A percentile compares a stretch with the other conserved stretches of the same genome.
Conservation (phyloP, 1,139 yeast species). For the Scheffersomyces lignicola region DNA sequence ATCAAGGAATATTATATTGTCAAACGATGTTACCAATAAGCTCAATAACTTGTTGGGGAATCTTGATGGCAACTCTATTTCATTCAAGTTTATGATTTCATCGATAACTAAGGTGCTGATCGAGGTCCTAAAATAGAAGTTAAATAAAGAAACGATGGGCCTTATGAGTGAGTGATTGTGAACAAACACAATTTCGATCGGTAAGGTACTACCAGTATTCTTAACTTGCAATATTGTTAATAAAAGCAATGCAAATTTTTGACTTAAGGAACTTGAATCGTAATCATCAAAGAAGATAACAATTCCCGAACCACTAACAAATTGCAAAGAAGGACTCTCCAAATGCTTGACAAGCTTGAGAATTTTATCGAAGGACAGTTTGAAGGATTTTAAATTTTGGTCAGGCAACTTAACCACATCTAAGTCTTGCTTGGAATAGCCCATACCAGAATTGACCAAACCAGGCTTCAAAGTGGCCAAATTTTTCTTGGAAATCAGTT, state of each 20-base stretch:
- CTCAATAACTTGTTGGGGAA: slow-evolving; percentile 35
- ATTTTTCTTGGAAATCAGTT: background rate
- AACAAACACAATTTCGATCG: slow-evolving; percentile 36
- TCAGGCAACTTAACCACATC: slow-evolving; percentile 15
- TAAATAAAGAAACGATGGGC: slow-evolving; percentile 17
- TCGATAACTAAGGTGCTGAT: slow-evolving; percentile 21
- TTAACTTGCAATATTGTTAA: slow-evolving; percentile 32
- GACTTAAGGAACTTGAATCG: slow-evolving; percentile 25
- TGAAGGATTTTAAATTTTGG: slow-evolving; percentile 22
- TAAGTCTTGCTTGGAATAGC: slow-evolving; percentile 22
- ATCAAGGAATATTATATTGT: slow-evolving; percentile 34
- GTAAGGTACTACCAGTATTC: slow-evolving; percentile 33
- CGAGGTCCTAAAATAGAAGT: background rate
- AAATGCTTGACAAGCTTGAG: slow-evolving; percentile 24
- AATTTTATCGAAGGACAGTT: slow-evolving; percentile 25
- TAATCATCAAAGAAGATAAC: slow-evolving; percentile 18
- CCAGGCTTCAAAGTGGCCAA: slow-evolving; percentile 11
- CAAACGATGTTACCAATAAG: slow-evolving; percentile 34
- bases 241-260: slow-evolving; percentile 29
- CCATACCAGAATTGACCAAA: slow-evolving; percentile 17
- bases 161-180: slow-evolving; percentile 23
- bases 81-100: slow-evolving; percentile 20
- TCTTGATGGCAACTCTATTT: slow-evolving; percentile 19
- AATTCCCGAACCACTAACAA: slow-evolving; percentile 35
- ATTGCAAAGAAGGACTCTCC: slow-evolving; percentile 23